phyloP scores from a whole-genome alignment of 73 alveolate species.

The Paramecium sexaurelia region DNA sequence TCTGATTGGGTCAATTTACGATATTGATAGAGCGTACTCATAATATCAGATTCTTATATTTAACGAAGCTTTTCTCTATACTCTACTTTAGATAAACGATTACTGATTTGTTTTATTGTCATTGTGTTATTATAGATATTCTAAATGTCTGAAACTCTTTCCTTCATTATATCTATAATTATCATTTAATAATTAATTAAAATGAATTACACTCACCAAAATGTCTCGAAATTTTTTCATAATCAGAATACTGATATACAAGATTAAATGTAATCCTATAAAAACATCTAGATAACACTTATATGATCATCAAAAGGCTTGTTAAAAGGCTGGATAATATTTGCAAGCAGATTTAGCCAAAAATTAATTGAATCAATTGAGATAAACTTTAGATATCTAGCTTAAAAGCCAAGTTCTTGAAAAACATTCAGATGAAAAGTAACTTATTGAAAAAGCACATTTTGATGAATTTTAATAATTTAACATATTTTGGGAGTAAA shows the following conservation, averaged over 20 bases:
- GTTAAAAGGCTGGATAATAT: conserved; percentile 62
- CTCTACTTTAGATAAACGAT: background rate
- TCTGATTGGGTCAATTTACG: conserved; percentile 16
- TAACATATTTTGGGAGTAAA: conserved; percentile 67
- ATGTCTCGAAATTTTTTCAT: background rate
- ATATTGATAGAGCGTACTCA: conserved; percentile 9
- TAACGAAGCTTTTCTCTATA: conserved; percentile 40
- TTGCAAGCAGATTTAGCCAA: conserved; percentile 66
- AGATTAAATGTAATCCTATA: conserved; percentile 11
- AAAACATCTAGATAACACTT: background rate
- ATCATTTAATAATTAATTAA: background rate
- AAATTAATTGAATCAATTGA: conserved; percentile 40
- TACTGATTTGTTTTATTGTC: conserved; percentile 49
- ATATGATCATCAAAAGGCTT: conserved; percentile 52
- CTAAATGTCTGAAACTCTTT: conserved; percentile 14
- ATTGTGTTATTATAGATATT: background rate
- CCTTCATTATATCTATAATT: conserved; percentile 36
- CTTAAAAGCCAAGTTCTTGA: conserved; percentile 42
- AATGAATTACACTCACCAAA: background rate
- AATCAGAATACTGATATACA: background rate
- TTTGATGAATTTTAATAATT: conserved; percentile 65
- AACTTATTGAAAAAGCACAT: conserved; percentile 62
- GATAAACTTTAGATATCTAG: conserved; percentile 5
- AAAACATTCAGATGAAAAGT: conserved; percentile 52
- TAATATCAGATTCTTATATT: background rate